Percentiles rank a stretch among this genome's conserved stretches.
These are phyloP conservation scores for Stenogyne calaminthoides DNA, from an alignment of 305 asterid species.

Conservation along the genomic window DNA sequence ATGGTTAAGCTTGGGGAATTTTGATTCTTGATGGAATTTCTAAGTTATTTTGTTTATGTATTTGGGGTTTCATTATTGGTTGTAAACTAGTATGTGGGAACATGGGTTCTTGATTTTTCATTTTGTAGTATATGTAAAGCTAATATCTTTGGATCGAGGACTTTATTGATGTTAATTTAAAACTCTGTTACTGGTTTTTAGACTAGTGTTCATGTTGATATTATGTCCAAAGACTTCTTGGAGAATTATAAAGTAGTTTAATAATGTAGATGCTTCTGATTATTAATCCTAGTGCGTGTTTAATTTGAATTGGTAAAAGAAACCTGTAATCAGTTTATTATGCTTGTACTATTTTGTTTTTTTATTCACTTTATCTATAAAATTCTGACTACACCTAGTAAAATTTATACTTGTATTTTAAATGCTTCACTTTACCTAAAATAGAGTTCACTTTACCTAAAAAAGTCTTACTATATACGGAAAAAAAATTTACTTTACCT, in stretches of 20 bases:
- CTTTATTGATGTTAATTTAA: neutral
- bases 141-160: conserved; percentile 1
- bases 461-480: too few relatives aligned
- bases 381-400: too few relatives aligned
- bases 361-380: too few relatives aligned
- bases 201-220: neutral
- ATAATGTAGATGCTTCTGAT: conserved; percentile 16
- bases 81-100: neutral
- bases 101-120: neutral
- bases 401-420: too few relatives aligned
- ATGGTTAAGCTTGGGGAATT: neutral
- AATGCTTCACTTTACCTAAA: too few relatives aligned
- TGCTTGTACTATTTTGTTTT: too few relatives aligned
- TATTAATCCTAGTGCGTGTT: too few relatives aligned
- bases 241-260: conserved; percentile 17
- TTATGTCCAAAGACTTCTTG: neutral
- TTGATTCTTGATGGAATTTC: conserved; percentile 10
- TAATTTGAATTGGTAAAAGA: too few relatives aligned
- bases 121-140: neutral
- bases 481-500: too few relatives aligned
- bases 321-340: too few relatives aligned
- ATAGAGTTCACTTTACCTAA: too few relatives aligned
- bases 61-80: neutral
- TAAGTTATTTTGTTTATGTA: neutral
- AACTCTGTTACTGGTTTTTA: neutral